Percentiles rank a stretch among this genome's conserved stretches.
phyloP scores from a whole-genome alignment of 768 basidiomycete genomes.

The Gyrodon lividus region DNA sequence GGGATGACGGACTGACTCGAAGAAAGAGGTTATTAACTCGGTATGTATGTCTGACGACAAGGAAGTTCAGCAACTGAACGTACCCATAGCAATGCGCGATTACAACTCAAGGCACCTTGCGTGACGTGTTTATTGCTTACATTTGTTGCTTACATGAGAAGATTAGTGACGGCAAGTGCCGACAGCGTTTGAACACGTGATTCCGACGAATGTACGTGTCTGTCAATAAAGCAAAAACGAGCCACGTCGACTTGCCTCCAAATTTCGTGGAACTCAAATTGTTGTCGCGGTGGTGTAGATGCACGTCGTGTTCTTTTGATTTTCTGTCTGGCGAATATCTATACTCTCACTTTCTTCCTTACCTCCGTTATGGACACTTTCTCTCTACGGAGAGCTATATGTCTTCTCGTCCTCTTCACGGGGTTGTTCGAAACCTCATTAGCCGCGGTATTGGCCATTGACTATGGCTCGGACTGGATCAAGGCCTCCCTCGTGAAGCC shows the following conservation, averaged over 20 bases:
- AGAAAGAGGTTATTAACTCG: too few relatives aligned
- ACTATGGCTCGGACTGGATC: conserved; percentile 98
- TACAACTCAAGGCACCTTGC: too few relatives aligned
- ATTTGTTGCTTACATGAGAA: too few relatives aligned
- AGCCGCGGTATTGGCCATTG: conserved; percentile 88
- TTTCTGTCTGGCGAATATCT: conserved; percentile 15
- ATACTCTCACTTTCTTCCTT: background rate
- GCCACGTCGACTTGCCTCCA: conserved; percentile 19
- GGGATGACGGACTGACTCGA: too few relatives aligned
- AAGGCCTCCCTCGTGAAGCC: conserved; percentile 96
- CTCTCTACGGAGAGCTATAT: conserved; percentile 28
- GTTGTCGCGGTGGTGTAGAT: background rate
- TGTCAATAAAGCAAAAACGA: conserved; percentile 8
- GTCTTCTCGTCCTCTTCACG: conserved; percentile 23
- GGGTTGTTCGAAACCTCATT: conserved; percentile 36
- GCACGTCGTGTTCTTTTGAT: conserved; percentile 12
- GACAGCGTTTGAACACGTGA: too few relatives aligned
- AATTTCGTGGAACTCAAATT: background rate
- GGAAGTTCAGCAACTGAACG: too few relatives aligned
- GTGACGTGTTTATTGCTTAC: too few relatives aligned
- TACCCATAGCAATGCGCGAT: too few relatives aligned
- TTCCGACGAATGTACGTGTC: too few relatives aligned
- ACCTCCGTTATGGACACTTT: conserved; percentile 16
- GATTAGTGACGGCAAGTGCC: too few relatives aligned
- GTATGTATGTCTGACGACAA: too few relatives aligned